A percentile compares a stretch with the other conserved stretches of the same genome.
phyloP scores from a whole-genome alignment of 2,329 filamentous ascomycete species.

The Colletotrichum aenigma region DNA sequence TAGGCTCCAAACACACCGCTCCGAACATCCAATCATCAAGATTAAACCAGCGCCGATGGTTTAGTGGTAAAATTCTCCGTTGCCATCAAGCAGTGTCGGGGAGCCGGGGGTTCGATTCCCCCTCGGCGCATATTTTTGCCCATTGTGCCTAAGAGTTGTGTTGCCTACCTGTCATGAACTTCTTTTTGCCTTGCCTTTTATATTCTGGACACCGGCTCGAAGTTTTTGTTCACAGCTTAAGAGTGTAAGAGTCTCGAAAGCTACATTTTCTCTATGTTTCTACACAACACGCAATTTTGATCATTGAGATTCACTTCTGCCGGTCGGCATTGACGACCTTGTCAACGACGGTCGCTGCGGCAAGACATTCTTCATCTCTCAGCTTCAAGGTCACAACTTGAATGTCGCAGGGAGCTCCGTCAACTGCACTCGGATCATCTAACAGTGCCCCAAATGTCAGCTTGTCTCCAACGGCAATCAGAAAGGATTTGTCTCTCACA shows the following conservation, averaged over 20 bases:
- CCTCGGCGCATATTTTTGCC: not conserved
- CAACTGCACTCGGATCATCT: not conserved
- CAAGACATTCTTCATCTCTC: not conserved
- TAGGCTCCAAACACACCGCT: fast-evolving
- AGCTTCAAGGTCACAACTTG: not conserved
- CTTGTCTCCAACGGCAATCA: not conserved
- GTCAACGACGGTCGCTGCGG: not conserved
- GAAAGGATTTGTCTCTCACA: not conserved
- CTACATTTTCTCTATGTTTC: not conserved
- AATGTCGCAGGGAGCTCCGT: not conserved
- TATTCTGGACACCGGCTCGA: not conserved
- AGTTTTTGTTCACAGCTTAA: not conserved
- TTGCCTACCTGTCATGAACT: not conserved
- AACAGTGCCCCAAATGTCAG: not conserved
- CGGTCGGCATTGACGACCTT: not conserved
- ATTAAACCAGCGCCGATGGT: not conserved
- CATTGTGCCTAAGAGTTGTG: not conserved
- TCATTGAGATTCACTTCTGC: not conserved
- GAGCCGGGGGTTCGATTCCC: conserved; percentile 10
- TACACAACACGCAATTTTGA: not conserved
- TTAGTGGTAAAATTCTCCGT: conserved; percentile 14
- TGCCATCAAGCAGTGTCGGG: conserved; percentile 5
- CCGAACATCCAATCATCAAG: too few relatives aligned
- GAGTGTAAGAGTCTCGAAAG: not conserved
- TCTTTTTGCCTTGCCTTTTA: not conserved